Evolutionary conservation across 1,139 yeast genomes (phyloP).

Genomic region (Barnettozyma hawaiiensis): DNA sequence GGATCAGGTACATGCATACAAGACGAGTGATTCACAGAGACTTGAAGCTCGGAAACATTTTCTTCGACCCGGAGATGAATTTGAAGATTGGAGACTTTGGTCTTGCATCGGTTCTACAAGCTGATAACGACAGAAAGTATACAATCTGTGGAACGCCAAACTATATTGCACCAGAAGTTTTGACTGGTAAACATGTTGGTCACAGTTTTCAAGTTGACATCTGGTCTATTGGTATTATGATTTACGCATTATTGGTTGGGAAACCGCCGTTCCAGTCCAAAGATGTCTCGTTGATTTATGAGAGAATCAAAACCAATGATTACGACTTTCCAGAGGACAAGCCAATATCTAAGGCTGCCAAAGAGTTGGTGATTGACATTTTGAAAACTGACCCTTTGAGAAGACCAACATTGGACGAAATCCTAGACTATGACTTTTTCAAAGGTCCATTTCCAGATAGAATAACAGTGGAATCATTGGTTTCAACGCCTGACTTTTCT

Average conservation of each 20-base stretch:
- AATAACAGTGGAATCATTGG: slow-evolving; percentile 54
- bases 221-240: slow-evolving; percentile 97
- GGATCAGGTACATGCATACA: slow-evolving; percentile 85
- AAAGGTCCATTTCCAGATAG: slow-evolving; percentile 78
- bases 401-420: slow-evolving; percentile 78
- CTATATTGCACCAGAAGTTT: slow-evolving; percentile 95
- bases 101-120: slow-evolving; percentile 79
- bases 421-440: slow-evolving; percentile 80
- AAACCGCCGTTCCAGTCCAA: slow-evolving; percentile 97
- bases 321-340: slow-evolving; percentile 75
- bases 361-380: slow-evolving; percentile 61
- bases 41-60: slow-evolving; percentile 88
- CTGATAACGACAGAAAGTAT: slow-evolving; percentile 67
- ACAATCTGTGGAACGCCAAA: slow-evolving; percentile 98
- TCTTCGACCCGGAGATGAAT: slow-evolving; percentile 88
- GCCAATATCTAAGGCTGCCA: slow-evolving; percentile 67
- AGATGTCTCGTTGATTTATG: slow-evolving; percentile 90
- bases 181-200: slow-evolving; percentile 82
- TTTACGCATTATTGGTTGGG: slow-evolving; percentile 84
- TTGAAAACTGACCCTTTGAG: slow-evolving; percentile 72
- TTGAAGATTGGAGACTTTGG: slow-evolving; percentile 96
- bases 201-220: slow-evolving; percentile 93
- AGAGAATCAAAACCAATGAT: slow-evolving; percentile 80
- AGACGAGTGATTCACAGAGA: slow-evolving; percentile 95
- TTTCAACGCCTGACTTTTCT: slow-evolving; percentile 52